A percentile compares a stretch with the other conserved stretches of the same genome.
Conservation (phyloP, 2,329 filamentous ascomycete species). For the Xylariomycetidae sp. region DNA sequence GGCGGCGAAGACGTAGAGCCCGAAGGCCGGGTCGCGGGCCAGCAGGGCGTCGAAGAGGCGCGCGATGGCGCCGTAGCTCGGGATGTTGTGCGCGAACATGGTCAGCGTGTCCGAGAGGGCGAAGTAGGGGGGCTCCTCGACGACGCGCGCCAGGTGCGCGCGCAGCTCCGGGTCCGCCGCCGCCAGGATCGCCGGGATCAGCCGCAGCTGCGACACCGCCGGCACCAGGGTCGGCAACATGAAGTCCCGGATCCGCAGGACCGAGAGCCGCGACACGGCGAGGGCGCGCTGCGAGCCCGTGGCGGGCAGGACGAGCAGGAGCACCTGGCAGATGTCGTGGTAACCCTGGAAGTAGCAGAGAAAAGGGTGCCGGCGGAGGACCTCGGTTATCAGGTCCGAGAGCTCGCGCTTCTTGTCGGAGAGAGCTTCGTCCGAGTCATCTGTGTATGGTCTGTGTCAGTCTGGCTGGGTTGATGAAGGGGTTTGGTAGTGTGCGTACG, state of each 20-base stretch:
- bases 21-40: conserved; percentile 80
- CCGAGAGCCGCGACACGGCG: conserved; percentile 74
- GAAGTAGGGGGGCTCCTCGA: conserved; percentile 92
- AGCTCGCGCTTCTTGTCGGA: conserved; percentile 69
- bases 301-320: conserved; percentile 77
- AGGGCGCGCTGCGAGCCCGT: conserved; percentile 52
- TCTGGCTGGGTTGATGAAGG: conserved; percentile 4
- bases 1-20: conserved; percentile 86
- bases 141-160: conserved; percentile 67
- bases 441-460: conserved; percentile 32
- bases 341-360: conserved; percentile 98
- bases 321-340: conserved; percentile 95
- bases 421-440: conserved; percentile 65
- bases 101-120: conserved; percentile 90
- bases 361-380: conserved; percentile 75
- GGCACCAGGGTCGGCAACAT: conserved; percentile 87
- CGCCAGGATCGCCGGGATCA: conserved; percentile 78
- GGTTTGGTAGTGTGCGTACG: no score
- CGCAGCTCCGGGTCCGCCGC: conserved; percentile 68
- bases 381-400: conserved; percentile 71
- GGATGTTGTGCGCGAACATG: conserved; percentile 94
- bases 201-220: conserved; percentile 76
- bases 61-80: conserved; percentile 82
- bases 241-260: conserved; percentile 90
- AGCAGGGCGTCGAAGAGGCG: conserved; percentile 90